A percentile compares a stretch with the other conserved stretches of the same genome.
These are phyloP conservation scores for Picochlorum costavermella DNA, from an alignment of 139 green algal species.

Conservation along the genomic window DNA sequence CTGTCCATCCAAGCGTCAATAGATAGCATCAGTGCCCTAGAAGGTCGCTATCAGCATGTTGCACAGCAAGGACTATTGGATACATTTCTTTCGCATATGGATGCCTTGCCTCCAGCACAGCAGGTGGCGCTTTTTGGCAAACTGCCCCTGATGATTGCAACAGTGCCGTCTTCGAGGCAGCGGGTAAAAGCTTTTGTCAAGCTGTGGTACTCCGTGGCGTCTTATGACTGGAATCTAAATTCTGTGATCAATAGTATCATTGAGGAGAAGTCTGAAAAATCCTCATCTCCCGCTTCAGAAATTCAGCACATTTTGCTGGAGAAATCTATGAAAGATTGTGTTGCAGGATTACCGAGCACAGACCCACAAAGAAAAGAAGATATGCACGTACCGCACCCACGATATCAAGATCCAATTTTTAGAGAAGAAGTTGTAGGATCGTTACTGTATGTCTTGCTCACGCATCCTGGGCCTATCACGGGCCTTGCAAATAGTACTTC, in stretches of 20 bases:
- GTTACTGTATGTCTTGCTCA: conserved; percentile 34
- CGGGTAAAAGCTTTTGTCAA: conserved; percentile 11
- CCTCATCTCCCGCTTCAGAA: no score
- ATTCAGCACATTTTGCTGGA: background rate
- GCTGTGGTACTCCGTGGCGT: conserved; percentile 19
- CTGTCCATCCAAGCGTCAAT: conserved; percentile 13
- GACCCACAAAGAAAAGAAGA: conserved; percentile 6
- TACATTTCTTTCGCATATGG: conserved; percentile 18
- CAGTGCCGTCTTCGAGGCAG: conserved; percentile 16
- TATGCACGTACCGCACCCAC: background rate
- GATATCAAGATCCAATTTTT: conserved; percentile 24
- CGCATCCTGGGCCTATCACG: conserved; percentile 8
- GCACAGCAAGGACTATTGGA: conserved; percentile 9
- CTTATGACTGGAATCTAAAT: conserved; percentile 16
- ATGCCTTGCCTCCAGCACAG: conserved; percentile 17
- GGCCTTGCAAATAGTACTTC: background rate
- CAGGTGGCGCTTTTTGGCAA: conserved; percentile 22
- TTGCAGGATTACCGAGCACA: conserved; percentile 15
- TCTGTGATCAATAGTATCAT: background rate
- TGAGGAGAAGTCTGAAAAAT: background rate
- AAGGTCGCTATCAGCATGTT: background rate
- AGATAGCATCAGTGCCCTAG: background rate
- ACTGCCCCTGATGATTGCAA: conserved; percentile 20
- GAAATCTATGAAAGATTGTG: conserved; percentile 14
- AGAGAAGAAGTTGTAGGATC: conserved; percentile 38